A percentile compares a stretch with the other conserved stretches of the same genome.
Conservation (phyloP, 148 eudicot species). For the Bassia scoparia region DNA sequence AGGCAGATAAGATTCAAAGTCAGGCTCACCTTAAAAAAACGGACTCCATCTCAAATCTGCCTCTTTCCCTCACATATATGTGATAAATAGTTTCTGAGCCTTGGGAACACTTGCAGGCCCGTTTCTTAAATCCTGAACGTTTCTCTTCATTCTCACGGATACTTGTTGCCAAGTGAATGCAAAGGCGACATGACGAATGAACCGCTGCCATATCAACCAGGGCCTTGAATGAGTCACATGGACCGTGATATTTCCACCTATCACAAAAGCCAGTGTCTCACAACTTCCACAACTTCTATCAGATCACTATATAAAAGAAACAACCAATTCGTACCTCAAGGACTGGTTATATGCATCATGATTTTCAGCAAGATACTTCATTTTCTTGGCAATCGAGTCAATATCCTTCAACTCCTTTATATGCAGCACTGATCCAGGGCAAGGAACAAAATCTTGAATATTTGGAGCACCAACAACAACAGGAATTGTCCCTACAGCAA, state of each 20-base stretch:
- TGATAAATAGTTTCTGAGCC: constrained; percentile 72
- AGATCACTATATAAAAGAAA: neutral
- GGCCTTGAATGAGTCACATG: constrained; percentile 88
- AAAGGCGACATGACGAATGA: constrained; percentile 93
- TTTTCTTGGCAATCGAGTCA: constrained; percentile 65
- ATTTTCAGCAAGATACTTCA: constrained; percentile 72
- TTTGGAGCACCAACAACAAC: constrained; percentile 95
- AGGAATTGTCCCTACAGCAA: constrained; percentile 68
- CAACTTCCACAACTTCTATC: too few relatives aligned
- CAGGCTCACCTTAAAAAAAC: constrained; percentile 66
- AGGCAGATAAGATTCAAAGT: neutral
- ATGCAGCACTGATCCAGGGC: constrained; percentile 63
- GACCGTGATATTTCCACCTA: constrained; percentile 95
- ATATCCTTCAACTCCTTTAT: constrained; percentile 68
- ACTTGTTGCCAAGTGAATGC: constrained; percentile 74
- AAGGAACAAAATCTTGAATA: constrained; percentile 87
- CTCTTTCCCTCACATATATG: constrained; percentile 82
- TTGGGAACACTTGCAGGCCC: constrained; percentile 80
- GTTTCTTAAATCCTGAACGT: constrained; percentile 41
- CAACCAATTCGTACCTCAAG: constrained; percentile 45
- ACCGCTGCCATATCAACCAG: constrained; percentile 98
- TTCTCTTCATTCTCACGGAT: constrained; percentile 66
- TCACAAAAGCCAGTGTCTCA: constrained; percentile 10
- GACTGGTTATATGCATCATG: constrained; percentile 72
- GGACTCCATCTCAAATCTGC: constrained; percentile 78